A percentile compares a stretch with the other conserved stretches of the same genome.
Conservation (phyloP, 2,329 filamentous ascomycete genomes). For the Tothia fuscella region DNA sequence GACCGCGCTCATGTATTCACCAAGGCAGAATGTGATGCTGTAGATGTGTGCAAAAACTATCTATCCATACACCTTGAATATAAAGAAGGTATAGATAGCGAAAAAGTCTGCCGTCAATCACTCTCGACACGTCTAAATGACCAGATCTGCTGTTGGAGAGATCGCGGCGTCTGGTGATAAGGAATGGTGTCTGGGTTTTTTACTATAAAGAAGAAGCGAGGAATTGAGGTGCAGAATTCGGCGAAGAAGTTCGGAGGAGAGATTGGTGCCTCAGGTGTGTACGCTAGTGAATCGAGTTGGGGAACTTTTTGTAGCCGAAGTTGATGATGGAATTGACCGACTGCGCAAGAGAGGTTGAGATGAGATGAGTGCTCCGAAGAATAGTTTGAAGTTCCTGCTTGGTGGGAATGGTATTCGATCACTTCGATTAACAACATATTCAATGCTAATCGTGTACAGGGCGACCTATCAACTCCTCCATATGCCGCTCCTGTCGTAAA, state of each 20-base stretch:
- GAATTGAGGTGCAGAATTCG: too few relatives aligned
- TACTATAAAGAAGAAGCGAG: background rate
- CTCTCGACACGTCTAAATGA: slow-evolving; percentile 89
- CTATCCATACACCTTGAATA: slow-evolving; percentile 80
- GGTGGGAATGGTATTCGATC: background rate
- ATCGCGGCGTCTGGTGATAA: slow-evolving; percentile 81
- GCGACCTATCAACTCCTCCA: slow-evolving; percentile 16
- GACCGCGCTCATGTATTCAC: background rate
- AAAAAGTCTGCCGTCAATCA: slow-evolving; percentile 70
- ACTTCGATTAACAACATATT: background rate
- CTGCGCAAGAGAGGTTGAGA: too few relatives aligned
- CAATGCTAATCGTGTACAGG: slow-evolving; percentile 6
- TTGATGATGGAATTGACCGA: too few relatives aligned
- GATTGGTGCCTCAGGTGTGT: too few relatives aligned
- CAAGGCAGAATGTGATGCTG: background rate
- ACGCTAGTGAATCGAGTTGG: too few relatives aligned
- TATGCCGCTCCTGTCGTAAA: slow-evolving; percentile 34
- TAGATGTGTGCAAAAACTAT: slow-evolving; percentile 83
- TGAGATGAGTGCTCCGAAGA: too few relatives aligned
- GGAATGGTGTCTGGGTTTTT: slow-evolving; percentile 43
- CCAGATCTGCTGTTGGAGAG: slow-evolving; percentile 56
- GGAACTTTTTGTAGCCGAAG: too few relatives aligned
- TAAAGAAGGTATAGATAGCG: slow-evolving; percentile 89
- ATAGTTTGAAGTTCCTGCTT: too few relatives aligned
- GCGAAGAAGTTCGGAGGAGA: too few relatives aligned